A percentile compares a stretch with the other conserved stretches of the same genome.
These are phyloP conservation scores for Arxiozyma bovina DNA, from an alignment of 1,139 yeast species.

Conservation along the genomic window DNA sequence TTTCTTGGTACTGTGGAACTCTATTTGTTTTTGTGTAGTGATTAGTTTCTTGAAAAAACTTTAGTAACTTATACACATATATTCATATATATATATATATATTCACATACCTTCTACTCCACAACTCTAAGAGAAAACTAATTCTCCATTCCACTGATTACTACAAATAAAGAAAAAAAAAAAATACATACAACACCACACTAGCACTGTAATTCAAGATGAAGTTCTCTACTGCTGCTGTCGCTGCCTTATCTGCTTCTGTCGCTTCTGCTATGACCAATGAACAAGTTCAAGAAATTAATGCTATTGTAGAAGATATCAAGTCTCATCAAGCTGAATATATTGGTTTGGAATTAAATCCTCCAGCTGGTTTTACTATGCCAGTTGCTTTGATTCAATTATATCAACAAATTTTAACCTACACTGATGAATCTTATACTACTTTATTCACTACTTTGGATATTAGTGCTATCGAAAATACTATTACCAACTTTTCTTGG, in stretches of 20 bases:
- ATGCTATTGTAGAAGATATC: slow-evolving; percentile 15
- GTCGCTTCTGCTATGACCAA: slow-evolving; percentile 10
- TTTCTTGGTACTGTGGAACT: too few species aligned
- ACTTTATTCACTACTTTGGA: slow-evolving; percentile 29
- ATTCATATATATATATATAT: too few species aligned
- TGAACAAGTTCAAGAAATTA: slow-evolving; percentile 13
- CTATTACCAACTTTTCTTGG: slow-evolving; percentile 38
- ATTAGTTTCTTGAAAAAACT: too few species aligned
- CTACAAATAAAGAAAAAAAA: background rate
- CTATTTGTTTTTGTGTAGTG: too few species aligned
- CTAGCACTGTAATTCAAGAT: background rate
- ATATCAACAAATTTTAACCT: slow-evolving; percentile 32
- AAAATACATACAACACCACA: background rate
- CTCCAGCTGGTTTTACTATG: slow-evolving; percentile 16
- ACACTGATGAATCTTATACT: slow-evolving; percentile 38
- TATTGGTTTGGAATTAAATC: slow-evolving; percentile 9
- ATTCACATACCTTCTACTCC: background rate
- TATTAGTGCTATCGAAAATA: slow-evolving; percentile 26
- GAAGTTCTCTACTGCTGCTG: slow-evolving; percentile 4
- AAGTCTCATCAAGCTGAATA: slow-evolving; percentile 13
- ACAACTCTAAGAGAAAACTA: background rate
- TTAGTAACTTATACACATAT: too few species aligned
- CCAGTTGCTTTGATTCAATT: slow-evolving; percentile 30
- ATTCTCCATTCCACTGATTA: background rate
- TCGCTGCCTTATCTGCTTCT: slow-evolving; percentile 7